These are phyloP conservation scores for Geranomyces variabilis DNA, from an alignment of 192 early-diverging fungal species.

Conservation along the genomic window DNA sequence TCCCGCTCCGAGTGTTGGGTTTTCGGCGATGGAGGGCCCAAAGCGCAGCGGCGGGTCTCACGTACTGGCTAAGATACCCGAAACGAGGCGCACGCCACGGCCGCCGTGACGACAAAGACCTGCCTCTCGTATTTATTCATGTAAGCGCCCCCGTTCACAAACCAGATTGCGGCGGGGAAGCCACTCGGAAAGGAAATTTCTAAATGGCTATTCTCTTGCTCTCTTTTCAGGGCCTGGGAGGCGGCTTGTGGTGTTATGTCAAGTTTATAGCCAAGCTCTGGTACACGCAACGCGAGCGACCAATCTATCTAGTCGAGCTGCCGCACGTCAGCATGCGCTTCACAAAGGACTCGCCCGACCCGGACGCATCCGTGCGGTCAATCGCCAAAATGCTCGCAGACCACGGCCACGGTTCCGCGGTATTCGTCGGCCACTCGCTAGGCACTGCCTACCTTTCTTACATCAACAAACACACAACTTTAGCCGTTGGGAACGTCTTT, in stretches of 20 bases:
- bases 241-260: slow-evolving; percentile 24
- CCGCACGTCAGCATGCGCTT: slow-evolving; percentile 66
- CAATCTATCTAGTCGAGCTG: slow-evolving; percentile 37
- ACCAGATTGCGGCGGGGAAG: neutral
- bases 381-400: slow-evolving; percentile 58
- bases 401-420: slow-evolving; percentile 57
- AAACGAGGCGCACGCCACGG: neutral
- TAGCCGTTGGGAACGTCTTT: slow-evolving; percentile 54
- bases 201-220: neutral
- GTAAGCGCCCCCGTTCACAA: neutral
- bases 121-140: neutral
- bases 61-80: slow-evolving; percentile 19
- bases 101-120: neutral
- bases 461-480: slow-evolving; percentile 56
- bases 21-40: slow-evolving; percentile 4
- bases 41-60: neutral
- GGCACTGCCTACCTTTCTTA: slow-evolving; percentile 64
- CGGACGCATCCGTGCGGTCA: slow-evolving; percentile 57
- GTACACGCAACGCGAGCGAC: neutral
- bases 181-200: neutral
- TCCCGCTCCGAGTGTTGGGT: neutral
- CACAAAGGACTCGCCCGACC: slow-evolving; percentile 56
- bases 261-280: slow-evolving; percentile 24
- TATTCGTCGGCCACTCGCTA: slow-evolving; percentile 69
- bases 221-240: neutral